Percentiles rank a stretch among this genome's conserved stretches.
phyloP scores from a whole-genome alignment of 371 early-diverging fungal genomes.

The Nematocida sp. region DNA sequence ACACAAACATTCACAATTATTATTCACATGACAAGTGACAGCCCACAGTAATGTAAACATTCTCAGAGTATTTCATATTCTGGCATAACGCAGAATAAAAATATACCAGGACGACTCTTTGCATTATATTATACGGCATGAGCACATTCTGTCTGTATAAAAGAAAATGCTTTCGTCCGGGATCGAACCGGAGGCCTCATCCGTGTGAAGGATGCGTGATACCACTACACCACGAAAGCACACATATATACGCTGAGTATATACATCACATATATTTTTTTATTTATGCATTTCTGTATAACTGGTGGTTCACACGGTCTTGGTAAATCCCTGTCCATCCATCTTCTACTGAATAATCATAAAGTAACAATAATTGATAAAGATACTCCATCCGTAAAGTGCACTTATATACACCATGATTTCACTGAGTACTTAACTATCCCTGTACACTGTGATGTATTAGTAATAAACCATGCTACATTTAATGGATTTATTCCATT shows the following conservation, averaged over 20 bases:
- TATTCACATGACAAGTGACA: too few relatives aligned
- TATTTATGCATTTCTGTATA: constrained; percentile 46
- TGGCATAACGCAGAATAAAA: too few relatives aligned
- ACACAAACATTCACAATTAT: too few relatives aligned
- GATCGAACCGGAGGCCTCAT: constrained; percentile 71
- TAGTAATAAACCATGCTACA: constrained; percentile 62
- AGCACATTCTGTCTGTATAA: background rate
- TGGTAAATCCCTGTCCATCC: constrained; percentile 24
- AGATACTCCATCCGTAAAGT: background rate
- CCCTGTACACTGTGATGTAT: constrained; percentile 56
- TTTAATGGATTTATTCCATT: constrained; percentile 57
- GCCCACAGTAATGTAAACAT: too few relatives aligned
- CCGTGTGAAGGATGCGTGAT: constrained; percentile 72
- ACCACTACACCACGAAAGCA: constrained; percentile 71
- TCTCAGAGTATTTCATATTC: too few relatives aligned
- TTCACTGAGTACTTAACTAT: constrained; percentile 16
- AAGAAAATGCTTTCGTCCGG: constrained; percentile 68
- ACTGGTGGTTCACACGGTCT: constrained; percentile 51
- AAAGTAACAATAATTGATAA: constrained; percentile 40
- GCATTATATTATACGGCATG: too few relatives aligned
- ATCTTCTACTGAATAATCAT: constrained; percentile 3
- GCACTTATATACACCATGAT: constrained; percentile 51
- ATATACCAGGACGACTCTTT: too few relatives aligned
- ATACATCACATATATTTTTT: constrained; percentile 7
- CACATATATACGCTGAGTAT: background rate